These are phyloP conservation scores for Citrus australasica DNA, from an alignment of 345 rosid genomes.

Conservation along the genomic window DNA sequence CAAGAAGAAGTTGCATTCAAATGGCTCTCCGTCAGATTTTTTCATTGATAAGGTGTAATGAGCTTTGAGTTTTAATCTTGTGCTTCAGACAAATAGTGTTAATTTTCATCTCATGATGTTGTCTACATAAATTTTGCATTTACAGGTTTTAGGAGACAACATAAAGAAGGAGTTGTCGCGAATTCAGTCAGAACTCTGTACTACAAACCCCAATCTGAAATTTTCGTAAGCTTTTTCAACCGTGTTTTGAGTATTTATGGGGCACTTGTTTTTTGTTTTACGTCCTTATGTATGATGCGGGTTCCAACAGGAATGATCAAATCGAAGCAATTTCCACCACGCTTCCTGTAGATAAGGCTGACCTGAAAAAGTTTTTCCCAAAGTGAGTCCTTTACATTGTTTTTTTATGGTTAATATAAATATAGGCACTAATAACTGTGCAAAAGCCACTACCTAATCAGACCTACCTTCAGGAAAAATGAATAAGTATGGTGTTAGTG, in stretches of 20 bases:
- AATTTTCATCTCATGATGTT: slow-evolving; percentile 4
- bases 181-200: slow-evolving; percentile 61
- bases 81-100: background rate
- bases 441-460: background rate
- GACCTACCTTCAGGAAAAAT: background rate
- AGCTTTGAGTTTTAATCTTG: background rate
- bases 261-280: background rate
- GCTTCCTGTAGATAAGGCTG: slow-evolving; percentile 70
- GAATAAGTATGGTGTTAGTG: background rate
- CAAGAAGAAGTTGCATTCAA: slow-evolving; percentile 58
- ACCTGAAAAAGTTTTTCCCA: slow-evolving; percentile 64
- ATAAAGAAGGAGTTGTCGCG: slow-evolving; percentile 66
- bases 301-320: slow-evolving; percentile 52
- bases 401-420: background rate
- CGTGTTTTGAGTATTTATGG: background rate
- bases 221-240: slow-evolving; percentile 49
- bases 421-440: background rate
- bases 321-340: slow-evolving; percentile 78
- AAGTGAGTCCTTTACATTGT: slow-evolving; percentile 14
- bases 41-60: slow-evolving; percentile 60
- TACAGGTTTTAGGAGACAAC: slow-evolving; percentile 64
- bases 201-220: slow-evolving; percentile 48
- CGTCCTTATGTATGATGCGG: background rate
- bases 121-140: background rate
- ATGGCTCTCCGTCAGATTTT: slow-evolving; percentile 69